Evolutionary conservation across 805 yeast genomes (phyloP).

Genomic region (Candida hungchunana): DNA sequence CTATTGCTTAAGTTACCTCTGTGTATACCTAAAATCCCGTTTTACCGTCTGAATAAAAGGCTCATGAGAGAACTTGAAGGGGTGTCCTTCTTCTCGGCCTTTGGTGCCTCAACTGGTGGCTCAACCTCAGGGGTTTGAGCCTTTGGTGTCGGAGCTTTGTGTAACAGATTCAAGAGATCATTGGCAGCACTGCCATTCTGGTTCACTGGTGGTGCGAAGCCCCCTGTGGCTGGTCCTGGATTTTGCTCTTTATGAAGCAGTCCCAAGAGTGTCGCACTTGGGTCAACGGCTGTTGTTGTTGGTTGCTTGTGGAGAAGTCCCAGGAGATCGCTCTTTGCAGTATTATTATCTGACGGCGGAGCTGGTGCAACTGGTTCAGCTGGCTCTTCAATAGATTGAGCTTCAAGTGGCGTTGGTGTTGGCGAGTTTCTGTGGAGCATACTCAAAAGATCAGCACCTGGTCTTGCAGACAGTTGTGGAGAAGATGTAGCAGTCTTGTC

Average conservation of each 20-base stretch:
- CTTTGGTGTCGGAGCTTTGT: constrained; percentile 9
- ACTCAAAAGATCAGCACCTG: too few relatives aligned
- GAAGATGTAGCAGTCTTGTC: neutral
- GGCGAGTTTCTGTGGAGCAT: constrained; percentile 11
- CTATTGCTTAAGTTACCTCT: too few relatives aligned
- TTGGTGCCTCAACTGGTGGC: constrained; percentile 1
- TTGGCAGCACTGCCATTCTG: constrained; percentile 18
- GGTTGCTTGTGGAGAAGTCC: constrained; percentile 12
- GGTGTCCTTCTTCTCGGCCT: constrained; percentile 2
- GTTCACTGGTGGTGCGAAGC: constrained; percentile 3
- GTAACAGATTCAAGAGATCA: constrained; percentile 19
- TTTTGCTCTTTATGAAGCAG: constrained; percentile 7
- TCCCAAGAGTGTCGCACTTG: constrained; percentile 1
- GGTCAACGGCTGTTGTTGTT: neutral
- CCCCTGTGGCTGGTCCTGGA: constrained; percentile 2
- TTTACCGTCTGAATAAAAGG: constrained; percentile 13
- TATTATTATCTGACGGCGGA: constrained; percentile 1
- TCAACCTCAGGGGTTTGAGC: neutral
- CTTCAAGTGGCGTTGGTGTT: constrained; percentile 1
- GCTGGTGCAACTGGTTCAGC: neutral
- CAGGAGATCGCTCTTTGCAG: constrained; percentile 12
- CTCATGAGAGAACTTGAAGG: constrained; percentile 9
- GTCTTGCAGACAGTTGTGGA: too few relatives aligned
- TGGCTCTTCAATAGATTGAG: too few relatives aligned
- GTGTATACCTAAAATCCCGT: too few relatives aligned